Evolutionary conservation across 2,329 filamentous ascomycete species (phyloP).

Genomic region (Fusarium sp.): DNA sequence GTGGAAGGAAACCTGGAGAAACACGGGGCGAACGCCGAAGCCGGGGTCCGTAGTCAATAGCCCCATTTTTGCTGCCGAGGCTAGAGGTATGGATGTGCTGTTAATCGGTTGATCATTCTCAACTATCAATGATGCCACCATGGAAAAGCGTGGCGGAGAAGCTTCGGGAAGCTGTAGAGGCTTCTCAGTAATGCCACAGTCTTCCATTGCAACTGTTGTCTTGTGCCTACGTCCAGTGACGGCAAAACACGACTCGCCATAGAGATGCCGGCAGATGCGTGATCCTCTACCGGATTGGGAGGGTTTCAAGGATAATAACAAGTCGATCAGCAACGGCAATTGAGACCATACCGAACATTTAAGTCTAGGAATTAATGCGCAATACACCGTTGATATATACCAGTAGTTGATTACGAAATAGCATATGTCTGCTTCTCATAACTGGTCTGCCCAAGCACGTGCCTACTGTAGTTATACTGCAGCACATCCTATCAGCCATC

Average conservation of each 20-base stretch:
- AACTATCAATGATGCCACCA: constrained; percentile 24
- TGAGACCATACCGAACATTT: neutral
- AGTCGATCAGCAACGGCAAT: neutral
- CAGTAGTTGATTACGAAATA: neutral
- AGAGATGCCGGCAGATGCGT: constrained; percentile 17
- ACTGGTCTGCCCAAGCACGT: constrained; percentile 14
- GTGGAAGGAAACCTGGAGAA: constrained; percentile 48
- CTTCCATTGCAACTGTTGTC: constrained; percentile 6
- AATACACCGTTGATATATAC: too few relatives aligned
- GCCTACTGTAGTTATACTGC: neutral
- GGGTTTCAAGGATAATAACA: neutral
- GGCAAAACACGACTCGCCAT: neutral
- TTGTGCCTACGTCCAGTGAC: neutral
- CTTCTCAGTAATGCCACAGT: constrained; percentile 25
- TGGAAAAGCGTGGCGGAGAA: constrained; percentile 9
- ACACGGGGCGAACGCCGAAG: constrained; percentile 47
- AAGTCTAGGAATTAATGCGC: neutral
- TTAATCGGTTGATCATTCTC: constrained; percentile 10
- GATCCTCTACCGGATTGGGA: constrained; percentile 5
- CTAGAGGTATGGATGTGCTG: constrained; percentile 2
- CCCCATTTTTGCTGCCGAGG: constrained; percentile 45
- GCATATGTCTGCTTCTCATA: neutral
- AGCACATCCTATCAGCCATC: too few relatives aligned
- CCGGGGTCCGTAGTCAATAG: constrained; percentile 36
- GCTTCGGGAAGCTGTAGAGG: constrained; percentile 27